phyloP scores from a whole-genome alignment of 306 rosid species.

The Sophora flavescens region DNA sequence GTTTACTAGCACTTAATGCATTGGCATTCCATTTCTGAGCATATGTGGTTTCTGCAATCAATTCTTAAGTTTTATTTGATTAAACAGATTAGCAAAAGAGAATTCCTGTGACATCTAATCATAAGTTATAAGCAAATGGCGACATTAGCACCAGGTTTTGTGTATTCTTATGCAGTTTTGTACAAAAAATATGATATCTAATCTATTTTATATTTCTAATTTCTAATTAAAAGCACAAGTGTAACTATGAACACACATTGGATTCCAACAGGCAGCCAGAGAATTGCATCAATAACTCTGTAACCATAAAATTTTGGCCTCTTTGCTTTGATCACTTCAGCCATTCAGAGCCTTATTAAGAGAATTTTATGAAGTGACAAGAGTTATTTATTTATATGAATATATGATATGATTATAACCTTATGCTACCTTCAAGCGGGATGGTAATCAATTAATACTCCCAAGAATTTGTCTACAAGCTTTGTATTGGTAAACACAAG shows the following conservation, averaged over 20 bases:
- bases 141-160: neutral
- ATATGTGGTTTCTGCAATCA: neutral
- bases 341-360: neutral
- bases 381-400: neutral
- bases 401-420: neutral
- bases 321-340: neutral
- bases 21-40: too few species aligned
- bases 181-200: too few species aligned
- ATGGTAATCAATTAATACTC: constrained; percentile 16
- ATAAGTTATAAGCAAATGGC: neutral
- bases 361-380: neutral
- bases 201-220: too few species aligned
- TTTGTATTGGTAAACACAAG: neutral
- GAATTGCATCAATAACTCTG: neutral
- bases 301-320: neutral
- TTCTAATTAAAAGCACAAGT: too few species aligned
- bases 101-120: neutral
- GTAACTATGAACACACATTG: neutral
- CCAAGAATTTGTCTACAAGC: constrained; percentile 1
- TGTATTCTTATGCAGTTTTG: neutral
- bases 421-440: neutral
- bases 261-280: neutral
- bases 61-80: neutral
- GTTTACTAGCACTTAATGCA: neutral
- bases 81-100: neutral